Evolutionary conservation across 768 basidiomycete species (phyloP).

Genomic region (Hemileccinum rubropunctum): DNA sequence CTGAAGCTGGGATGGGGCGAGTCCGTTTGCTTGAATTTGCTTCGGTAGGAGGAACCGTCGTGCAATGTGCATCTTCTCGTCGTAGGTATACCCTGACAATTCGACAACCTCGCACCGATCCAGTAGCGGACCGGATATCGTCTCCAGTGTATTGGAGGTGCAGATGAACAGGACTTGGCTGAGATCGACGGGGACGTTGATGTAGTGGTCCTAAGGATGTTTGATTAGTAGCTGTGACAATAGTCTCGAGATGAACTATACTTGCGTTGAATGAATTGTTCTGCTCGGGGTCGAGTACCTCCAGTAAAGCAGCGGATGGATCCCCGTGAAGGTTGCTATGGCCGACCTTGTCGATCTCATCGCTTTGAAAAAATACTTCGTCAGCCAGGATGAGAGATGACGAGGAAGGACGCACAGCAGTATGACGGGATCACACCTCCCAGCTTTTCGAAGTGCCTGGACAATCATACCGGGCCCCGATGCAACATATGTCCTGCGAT

Average conservation of each 20-base stretch:
- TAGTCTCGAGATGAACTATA: not conserved
- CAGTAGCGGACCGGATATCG: conserved; percentile 81
- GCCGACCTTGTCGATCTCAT: conserved; percentile 91
- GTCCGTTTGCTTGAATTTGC: conserved; percentile 76
- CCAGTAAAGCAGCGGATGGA: conserved; percentile 84
- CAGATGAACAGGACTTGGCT: conserved; percentile 90
- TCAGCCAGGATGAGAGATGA: not conserved
- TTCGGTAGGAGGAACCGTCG: conserved; percentile 86
- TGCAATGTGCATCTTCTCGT: conserved; percentile 91
- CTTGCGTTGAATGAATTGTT: conserved; percentile 77
- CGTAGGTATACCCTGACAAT: conserved; percentile 80
- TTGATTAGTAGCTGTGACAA: not conserved
- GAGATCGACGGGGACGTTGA: conserved; percentile 85
- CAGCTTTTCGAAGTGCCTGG: conserved; percentile 83
- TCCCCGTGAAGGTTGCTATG: conserved; percentile 90
- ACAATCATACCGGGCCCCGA: conserved; percentile 83
- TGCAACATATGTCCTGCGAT: conserved; percentile 87
- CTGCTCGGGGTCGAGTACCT: conserved; percentile 94
- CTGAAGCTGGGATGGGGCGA: conserved; percentile 56
- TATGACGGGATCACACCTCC: conserved; percentile 75
- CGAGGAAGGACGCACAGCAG: conserved; percentile 45
- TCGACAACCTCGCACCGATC: conserved; percentile 91
- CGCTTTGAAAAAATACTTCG: conserved; percentile 32
- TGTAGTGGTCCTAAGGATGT: conserved; percentile 74
- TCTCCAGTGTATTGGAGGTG: conserved; percentile 87